Evolutionary conservation across 1,284 basidiomycete genomes (phyloP), one percentile per base, ranked within the genome.

Genomic region (Ustilago curta): DNA sequence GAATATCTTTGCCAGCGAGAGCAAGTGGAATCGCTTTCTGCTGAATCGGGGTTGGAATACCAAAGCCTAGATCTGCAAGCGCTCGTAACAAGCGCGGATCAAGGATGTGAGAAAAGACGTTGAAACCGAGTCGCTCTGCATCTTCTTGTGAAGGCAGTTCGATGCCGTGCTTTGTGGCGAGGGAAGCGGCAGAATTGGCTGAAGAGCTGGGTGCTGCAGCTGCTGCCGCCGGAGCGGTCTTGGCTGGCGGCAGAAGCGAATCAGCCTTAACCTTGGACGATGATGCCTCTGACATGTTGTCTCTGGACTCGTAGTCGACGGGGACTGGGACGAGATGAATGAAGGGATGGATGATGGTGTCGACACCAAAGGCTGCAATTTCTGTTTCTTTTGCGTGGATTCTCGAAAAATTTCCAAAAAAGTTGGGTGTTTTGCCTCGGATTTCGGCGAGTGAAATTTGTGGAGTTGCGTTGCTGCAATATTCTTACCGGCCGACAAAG

Each of bases 1-100:
- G 89, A 58, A 99, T 92, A 86, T 99, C 97, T 53, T 91, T 90
- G 72, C 92, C 91, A 85, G 95, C 93, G 29, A 99, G 89, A 0
- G 93, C 93, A 25, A 94, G 88, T 6, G 94, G 93, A 55, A 96
- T 93, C 45, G 83, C 77, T 77, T 91, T 92, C 7, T 88, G 88
- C 83, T 95, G 93, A 4, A 95, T 91, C 21, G 91, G 88, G 0
- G 93, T 95, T 1, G 93, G 93, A 31, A 89, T 88, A n/a, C 91
- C 89, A 82, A 93, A 94, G 31, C 91, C 91, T 76, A 91, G 87
- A 80, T 94, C 92, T 5, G 93, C 92, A 14, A 95, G 88, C 9
- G 92, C 91, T 19, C 85, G 78, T 29, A 95, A 88, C 23, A 95
- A 85, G 7, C 93, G 90, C 4, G 89, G 86, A 86, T 94, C 93